Conservation (phyloP, 805 yeast genomes). For the Metschnikowia aberdeeniae region DNA sequence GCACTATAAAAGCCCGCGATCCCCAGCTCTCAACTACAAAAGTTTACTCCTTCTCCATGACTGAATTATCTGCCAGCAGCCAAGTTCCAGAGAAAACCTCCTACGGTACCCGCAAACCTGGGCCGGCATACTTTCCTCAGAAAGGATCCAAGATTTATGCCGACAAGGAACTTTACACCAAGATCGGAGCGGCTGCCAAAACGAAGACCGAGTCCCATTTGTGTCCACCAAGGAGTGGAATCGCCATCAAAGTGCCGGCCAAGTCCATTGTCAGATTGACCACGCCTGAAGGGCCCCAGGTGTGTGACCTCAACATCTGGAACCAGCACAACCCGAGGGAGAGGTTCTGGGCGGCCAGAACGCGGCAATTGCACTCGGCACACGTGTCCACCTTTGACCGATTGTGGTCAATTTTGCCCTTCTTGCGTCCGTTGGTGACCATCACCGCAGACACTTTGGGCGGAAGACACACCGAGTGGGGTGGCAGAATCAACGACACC, state of each 20-base stretch:
- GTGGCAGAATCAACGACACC: conserved; percentile 62
- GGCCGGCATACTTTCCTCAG: conserved; percentile 55
- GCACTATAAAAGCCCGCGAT: background rate
- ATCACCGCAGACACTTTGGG: conserved; percentile 57
- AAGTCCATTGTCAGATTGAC: conserved; percentile 55
- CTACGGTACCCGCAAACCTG: conserved; percentile 41
- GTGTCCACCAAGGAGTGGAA: conserved; percentile 54
- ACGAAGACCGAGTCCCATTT: conserved; percentile 39
- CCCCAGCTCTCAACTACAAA: background rate
- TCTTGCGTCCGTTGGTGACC: conserved; percentile 58
- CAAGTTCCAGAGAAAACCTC: conserved; percentile 32
- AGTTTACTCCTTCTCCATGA: conserved; percentile 1
- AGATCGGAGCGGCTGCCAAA: conserved; percentile 42
- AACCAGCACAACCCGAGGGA: conserved; percentile 57
- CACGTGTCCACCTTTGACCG: conserved; percentile 61
- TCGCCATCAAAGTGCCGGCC: conserved; percentile 61
- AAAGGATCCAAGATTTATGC: conserved; percentile 52
- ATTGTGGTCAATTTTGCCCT: conserved; percentile 65
- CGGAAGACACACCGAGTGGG: conserved; percentile 59
- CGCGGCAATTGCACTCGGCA: conserved; percentile 60
- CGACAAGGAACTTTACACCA: conserved; percentile 43
- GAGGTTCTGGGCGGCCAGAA: conserved; percentile 66
- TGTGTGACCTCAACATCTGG: conserved; percentile 67
- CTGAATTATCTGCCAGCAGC: conserved; percentile 12
- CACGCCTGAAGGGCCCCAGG: conserved; percentile 69